These are phyloP conservation scores for Penicillium egyptiacum DNA, from an alignment of 495 filamentous ascomycete species.

Conservation along the genomic window DNA sequence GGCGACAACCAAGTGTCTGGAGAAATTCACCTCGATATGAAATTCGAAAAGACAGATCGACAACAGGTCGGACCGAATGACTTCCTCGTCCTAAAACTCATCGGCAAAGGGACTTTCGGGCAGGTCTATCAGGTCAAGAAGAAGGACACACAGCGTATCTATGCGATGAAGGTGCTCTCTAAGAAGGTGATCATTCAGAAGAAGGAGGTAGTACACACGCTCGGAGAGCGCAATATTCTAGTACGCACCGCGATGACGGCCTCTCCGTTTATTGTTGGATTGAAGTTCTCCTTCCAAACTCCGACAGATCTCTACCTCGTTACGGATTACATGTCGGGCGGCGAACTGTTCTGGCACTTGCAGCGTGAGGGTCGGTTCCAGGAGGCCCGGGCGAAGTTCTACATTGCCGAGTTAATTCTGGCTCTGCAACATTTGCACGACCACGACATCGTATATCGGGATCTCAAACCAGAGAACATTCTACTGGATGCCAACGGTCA, in stretches of 20 bases:
- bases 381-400: constrained; percentile 95
- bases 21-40: constrained; percentile 85
- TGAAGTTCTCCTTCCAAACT: constrained; percentile 99
- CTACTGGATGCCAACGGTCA: constrained; percentile 81
- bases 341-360: constrained; percentile 97
- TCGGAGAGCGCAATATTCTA: constrained; percentile 95
- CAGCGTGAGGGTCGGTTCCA: constrained; percentile 97
- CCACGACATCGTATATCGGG: constrained; percentile 96
- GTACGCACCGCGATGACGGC: constrained; percentile 94
- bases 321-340: constrained; percentile 99
- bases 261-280: constrained; percentile 94
- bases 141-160: constrained; percentile 92
- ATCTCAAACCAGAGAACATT: constrained; percentile 85
- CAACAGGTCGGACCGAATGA: constrained; percentile 95
- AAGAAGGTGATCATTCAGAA: constrained; percentile 99
- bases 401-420: constrained; percentile 96
- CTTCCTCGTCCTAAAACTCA: constrained; percentile 92
- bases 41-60: constrained; percentile 85
- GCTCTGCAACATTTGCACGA: constrained; percentile 94
- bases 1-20: constrained; percentile 74
- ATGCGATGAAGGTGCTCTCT: constrained; percentile 98
- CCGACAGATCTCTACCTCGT: constrained; percentile 95
- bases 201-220: constrained; percentile 96
- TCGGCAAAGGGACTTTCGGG: constrained; percentile 98
- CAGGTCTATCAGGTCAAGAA: constrained; percentile 99